Conservation (phyloP, 2,329 filamentous ascomycete genomes). For the Aspergillus tanneri region DNA sequence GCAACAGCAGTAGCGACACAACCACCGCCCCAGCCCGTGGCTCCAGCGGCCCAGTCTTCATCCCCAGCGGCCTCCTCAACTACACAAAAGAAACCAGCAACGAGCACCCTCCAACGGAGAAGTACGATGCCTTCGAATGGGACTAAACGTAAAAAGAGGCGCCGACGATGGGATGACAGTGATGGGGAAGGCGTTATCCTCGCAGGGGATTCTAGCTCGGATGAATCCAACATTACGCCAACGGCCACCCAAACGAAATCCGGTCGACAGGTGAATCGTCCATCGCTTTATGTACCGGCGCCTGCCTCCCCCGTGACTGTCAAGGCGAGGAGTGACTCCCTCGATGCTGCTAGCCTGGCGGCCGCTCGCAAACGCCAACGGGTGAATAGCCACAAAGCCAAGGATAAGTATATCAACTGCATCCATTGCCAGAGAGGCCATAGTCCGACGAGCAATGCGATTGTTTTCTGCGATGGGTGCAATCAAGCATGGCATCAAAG, state of each 20-base stretch:
- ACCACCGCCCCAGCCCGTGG: conserved; percentile 8
- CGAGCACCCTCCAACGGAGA: conserved; percentile 19
- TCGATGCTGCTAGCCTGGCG: conserved; percentile 12
- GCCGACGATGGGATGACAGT: conserved; percentile 27
- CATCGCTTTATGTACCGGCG: conserved; percentile 58
- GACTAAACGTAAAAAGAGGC: conserved; percentile 22
- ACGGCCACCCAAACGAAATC: conserved; percentile 70
- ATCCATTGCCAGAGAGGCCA: conserved; percentile 70
- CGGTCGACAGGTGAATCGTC: conserved; percentile 67
- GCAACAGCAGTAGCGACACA: conserved; percentile 4
- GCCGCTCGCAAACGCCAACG: conserved; percentile 58
- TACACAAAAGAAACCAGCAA: conserved; percentile 15
- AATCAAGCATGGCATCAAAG: conserved; percentile 77
- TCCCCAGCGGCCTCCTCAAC: conserved; percentile 3
- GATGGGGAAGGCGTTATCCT: conserved; percentile 35
- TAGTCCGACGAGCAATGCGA: conserved; percentile 71
- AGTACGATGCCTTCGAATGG: conserved; percentile 9
- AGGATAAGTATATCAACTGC: conserved; percentile 56
- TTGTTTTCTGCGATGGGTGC: conserved; percentile 83
- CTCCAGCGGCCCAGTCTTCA: neutral
- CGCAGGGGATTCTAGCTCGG: conserved; percentile 39
- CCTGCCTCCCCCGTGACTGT: conserved; percentile 34
- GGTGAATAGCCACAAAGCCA: conserved; percentile 43
- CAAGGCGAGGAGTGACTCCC: conserved; percentile 19
- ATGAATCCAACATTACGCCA: conserved; percentile 50